phyloP scores from a whole-genome alignment of 169 alveolate genomes.

The Cryptosporidium felis region DNA sequence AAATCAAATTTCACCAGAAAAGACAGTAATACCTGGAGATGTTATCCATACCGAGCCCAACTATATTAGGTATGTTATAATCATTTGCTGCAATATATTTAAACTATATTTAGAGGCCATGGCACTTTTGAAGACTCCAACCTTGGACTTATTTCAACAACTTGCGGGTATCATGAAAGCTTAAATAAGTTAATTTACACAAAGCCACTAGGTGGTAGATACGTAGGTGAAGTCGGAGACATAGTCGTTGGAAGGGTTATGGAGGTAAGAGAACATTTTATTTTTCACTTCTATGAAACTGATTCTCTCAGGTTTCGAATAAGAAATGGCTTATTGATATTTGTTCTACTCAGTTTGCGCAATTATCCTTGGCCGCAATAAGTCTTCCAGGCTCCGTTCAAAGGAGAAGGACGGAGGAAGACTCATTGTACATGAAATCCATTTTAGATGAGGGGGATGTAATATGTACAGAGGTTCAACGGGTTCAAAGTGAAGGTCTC shows the following conservation, averaged over 20 bases:
- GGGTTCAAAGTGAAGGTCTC: constrained; percentile 83
- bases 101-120: constrained; percentile 15
- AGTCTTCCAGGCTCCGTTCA: constrained; percentile 89
- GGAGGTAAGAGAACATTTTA: constrained; percentile 73
- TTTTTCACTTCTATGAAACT: not conserved
- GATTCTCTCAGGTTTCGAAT: constrained; percentile 42
- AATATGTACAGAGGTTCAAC: constrained; percentile 91
- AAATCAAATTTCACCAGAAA: not conserved
- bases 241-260: constrained; percentile 84
- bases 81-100: not conserved
- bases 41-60: constrained; percentile 50
- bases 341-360: constrained; percentile 86
- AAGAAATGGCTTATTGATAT: constrained; percentile 90
- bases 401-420: constrained; percentile 89
- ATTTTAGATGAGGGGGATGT: constrained; percentile 88
- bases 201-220: constrained; percentile 84
- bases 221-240: constrained; percentile 85
- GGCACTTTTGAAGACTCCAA: constrained; percentile 44
- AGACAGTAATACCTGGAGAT: constrained; percentile 67
- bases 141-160: constrained; percentile 12
- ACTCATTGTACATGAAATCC: constrained; percentile 88
- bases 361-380: constrained; percentile 87
- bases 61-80: constrained; percentile 36
- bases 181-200: constrained; percentile 83
- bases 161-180: constrained; percentile 57